A percentile compares a stretch with the other conserved stretches of the same genome.
phyloP scores from a whole-genome alignment of 345 rosid species.

The Draba incana region DNA sequence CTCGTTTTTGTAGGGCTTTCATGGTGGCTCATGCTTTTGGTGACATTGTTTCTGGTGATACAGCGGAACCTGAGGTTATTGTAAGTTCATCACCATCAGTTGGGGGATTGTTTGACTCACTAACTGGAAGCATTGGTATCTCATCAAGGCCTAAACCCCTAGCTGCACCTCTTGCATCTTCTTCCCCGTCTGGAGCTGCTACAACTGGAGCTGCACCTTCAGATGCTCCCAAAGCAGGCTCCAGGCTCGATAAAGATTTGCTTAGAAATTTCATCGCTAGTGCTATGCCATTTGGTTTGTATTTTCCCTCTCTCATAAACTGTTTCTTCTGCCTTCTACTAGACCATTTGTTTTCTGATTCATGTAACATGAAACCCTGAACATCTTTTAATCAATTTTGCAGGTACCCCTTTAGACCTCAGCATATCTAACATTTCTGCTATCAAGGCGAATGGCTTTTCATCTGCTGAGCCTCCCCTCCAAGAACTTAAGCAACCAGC shows the following conservation, averaged over 20 bases:
- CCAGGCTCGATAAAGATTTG: constrained; percentile 85
- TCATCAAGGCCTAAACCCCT: constrained; percentile 85
- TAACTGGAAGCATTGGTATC: constrained; percentile 93
- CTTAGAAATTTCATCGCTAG: constrained; percentile 69
- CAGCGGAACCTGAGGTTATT: constrained; percentile 83
- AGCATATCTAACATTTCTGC: constrained; percentile 63
- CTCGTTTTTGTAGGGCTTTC: constrained; percentile 60
- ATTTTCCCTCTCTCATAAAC: constrained; percentile 41
- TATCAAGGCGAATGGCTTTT: constrained; percentile 75
- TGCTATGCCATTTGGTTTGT: constrained; percentile 95
- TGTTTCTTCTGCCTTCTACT: constrained; percentile 37
- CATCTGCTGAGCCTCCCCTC: constrained; percentile 75
- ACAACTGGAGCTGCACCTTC: constrained; percentile 53
- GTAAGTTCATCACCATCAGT: constrained; percentile 73
- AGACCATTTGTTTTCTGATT: constrained; percentile 19
- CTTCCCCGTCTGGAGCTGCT: constrained; percentile 55
- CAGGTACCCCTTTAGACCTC: constrained; percentile 91
- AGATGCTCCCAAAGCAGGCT: constrained; percentile 76
- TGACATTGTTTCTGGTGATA: constrained; percentile 79
- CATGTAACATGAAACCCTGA: constrained; percentile 18
- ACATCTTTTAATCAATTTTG: constrained; percentile 21
- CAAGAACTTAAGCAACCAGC: constrained; percentile 87
- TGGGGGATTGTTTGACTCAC: constrained; percentile 93
- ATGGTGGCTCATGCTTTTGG: constrained; percentile 89
- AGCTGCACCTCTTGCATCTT: constrained; percentile 76